Evolutionary conservation across 345 rosid species (phyloP).

Genomic region (Gossypium rotundifolium): DNA sequence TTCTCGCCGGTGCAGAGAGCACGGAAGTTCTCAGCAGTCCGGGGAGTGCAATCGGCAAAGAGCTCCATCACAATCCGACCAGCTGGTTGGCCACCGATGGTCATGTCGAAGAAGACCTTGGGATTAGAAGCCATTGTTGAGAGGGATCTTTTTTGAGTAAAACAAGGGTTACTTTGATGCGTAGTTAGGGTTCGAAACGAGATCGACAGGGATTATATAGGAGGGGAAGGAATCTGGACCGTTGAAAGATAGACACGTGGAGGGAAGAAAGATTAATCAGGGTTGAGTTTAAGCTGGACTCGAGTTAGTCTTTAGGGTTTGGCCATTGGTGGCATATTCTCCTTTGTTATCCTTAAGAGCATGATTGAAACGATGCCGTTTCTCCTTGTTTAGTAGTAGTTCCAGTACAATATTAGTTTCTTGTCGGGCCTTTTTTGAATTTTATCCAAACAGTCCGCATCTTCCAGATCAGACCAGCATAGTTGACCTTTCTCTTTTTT

Average conservation of each 20-base stretch:
- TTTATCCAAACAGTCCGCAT: too few relatives aligned
- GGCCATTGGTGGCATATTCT: slow-evolving; percentile 12
- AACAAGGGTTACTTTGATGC: neutral
- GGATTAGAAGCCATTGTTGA: slow-evolving; percentile 38
- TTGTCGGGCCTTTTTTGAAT: too few relatives aligned
- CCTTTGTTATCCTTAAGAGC: slow-evolving; percentile 3
- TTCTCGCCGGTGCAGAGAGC: slow-evolving; percentile 22
- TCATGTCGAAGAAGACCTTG: slow-evolving; percentile 55
- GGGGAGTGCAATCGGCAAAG: slow-evolving; percentile 42
- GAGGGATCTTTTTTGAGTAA: too few relatives aligned
- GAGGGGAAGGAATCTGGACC: slow-evolving; percentile 7
- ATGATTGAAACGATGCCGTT: too few relatives aligned
- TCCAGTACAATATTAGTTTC: too few relatives aligned
- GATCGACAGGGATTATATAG: slow-evolving; percentile 21
- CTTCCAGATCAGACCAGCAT: too few relatives aligned
- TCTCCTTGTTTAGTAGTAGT: too few relatives aligned
- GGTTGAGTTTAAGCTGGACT: slow-evolving; percentile 27
- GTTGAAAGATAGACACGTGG: slow-evolving; percentile 32
- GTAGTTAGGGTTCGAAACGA: slow-evolving; percentile 18
- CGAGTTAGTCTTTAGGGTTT: slow-evolving; percentile 31
- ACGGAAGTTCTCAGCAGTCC: slow-evolving; percentile 71
- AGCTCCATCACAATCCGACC: slow-evolving; percentile 67
- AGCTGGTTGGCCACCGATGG: slow-evolving; percentile 37
- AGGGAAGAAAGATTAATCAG: slow-evolving; percentile 7
- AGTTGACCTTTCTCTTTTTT: too few relatives aligned